Percentiles rank a stretch among this genome's conserved stretches.
These are phyloP conservation scores for Rhodotorula taiwanensis DNA, from an alignment of 768 basidiomycete genomes.

Conservation along the genomic window DNA sequence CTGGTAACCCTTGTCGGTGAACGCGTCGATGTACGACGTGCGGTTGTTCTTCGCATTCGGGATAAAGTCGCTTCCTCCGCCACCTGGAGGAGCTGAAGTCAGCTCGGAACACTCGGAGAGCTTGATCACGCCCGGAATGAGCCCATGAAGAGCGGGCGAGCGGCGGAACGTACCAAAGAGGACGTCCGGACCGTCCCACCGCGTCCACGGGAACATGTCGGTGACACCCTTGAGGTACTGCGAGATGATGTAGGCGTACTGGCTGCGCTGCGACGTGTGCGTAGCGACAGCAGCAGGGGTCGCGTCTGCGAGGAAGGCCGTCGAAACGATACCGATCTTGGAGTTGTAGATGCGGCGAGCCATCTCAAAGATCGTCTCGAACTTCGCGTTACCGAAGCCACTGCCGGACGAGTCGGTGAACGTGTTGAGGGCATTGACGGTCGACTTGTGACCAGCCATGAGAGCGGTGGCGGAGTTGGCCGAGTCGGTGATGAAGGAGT, in stretches of 20 bases:
- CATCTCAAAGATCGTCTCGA: conserved; percentile 46
- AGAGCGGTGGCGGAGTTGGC: conserved; percentile 48
- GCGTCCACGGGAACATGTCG: conserved; percentile 43
- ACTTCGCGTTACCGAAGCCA: conserved; percentile 43
- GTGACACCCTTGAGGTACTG: conserved; percentile 44
- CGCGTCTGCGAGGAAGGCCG: conserved; percentile 47
- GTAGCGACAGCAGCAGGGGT: conserved; percentile 45
- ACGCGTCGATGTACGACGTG: conserved; percentile 38
- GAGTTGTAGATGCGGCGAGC: conserved; percentile 42
- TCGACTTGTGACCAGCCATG: conserved; percentile 44
- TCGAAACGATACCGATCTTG: conserved; percentile 46
- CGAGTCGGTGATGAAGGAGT: conserved; percentile 39
- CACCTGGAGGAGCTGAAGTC: conserved; percentile 35
- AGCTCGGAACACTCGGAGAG: neutral
- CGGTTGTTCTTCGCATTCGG: conserved; percentile 33
- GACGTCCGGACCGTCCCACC: conserved; percentile 43
- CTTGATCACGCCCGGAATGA: too few species aligned
- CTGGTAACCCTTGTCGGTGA: conserved; percentile 41
- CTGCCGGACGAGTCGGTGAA: conserved; percentile 40
- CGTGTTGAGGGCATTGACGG: conserved; percentile 42
- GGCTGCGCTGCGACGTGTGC: conserved; percentile 39
- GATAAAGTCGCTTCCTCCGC: conserved; percentile 28
- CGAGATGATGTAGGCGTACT: conserved; percentile 44
- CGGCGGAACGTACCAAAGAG: neutral
- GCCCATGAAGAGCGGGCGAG: too few species aligned